phyloP scores from a whole-genome alignment of 257 asterid genomes.

The Coffea eugenioides region DNA sequence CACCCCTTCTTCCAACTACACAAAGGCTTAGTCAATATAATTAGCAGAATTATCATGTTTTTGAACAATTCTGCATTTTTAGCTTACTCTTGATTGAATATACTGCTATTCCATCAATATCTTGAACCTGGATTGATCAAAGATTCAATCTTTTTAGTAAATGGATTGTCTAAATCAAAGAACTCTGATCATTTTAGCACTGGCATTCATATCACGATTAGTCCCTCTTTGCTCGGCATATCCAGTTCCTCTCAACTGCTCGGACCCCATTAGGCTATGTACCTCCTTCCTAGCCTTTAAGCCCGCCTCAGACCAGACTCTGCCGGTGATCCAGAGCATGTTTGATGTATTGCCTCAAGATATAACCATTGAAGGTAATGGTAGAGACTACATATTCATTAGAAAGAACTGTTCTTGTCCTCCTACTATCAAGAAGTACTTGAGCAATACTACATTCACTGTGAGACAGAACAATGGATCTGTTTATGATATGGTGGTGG shows the following conservation, averaged over 20 bases:
- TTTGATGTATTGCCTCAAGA: conserved; percentile 80
- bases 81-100: conserved; percentile 15
- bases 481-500: conserved; percentile 61
- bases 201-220: conserved; percentile 19
- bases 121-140: conserved; percentile 16
- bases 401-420: conserved; percentile 95
- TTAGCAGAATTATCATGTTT: not conserved
- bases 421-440: conserved; percentile 45
- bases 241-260: conserved; percentile 68
- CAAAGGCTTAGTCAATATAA: conserved; percentile 3
- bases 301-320: conserved; percentile 55
- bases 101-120: conserved; percentile 3
- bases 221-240: conserved; percentile 30
- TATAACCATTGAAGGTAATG: conserved; percentile 74
- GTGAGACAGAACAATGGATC: conserved; percentile 71
- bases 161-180: conserved; percentile 40
- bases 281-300: conserved; percentile 85
- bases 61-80: conserved; percentile 20
- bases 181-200: conserved; percentile 38
- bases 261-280: conserved; percentile 75
- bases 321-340: conserved; percentile 78
- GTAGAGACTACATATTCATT: conserved; percentile 66
- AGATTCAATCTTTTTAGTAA: conserved; percentile 20
- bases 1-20: conserved; percentile 7
- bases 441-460: conserved; percentile 74